Evolutionary conservation across 179 eudicot genomes (phyloP), one percentile per base, ranked within the genome.

Genomic region (Gypsophila paniculata): DNA sequence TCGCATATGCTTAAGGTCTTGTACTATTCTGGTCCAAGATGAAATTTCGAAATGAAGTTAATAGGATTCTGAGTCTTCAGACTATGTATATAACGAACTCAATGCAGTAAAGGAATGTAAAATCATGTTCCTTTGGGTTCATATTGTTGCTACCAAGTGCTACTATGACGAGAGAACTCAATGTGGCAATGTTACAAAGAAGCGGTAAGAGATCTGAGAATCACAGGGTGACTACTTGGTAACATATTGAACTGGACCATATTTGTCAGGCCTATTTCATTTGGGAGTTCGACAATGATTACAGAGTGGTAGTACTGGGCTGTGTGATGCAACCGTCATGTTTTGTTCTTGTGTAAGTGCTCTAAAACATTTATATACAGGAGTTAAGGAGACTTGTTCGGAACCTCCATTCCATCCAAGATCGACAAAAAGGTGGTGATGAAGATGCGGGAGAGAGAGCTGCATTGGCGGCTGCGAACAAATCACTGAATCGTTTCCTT

Each of bases 331-430:
- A 38, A 1, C 29, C 10, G 22, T 9, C 48, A 49, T 66, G 46
- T 14, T 13, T 8, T 2, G 26, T 17, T 14, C 34, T 48, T 18
- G 48, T 25, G 13, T 23, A 23, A 46, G 23, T 38, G 68, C 8
- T 63, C n/a, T n/a, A n/a, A n/a, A 18, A 36, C 51, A 36, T 63
- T n/a, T 38, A 17, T 68, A 19, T n/a, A 51, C 59, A 68, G 71
- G 71, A 68, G 54, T 26, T 68, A 17, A 25, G 71, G 39, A 68
- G 71, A 68, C 71, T 68, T 44, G 71, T 68, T 26, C 58, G 71
- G 42, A 68, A 68, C 29, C 59, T 68, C n/a, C 59, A 68, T 49
- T 68, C 57, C 58, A 68, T 51, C 34, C 71, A 68, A 68, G 59
- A 68, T 51, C 36, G 55, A 14, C 36, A 15, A 17, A 22, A 65